Base-by-base conservation (phyloP, 2,329 filamentous ascomycete genomes). In the Xylogone sp. region DNA sequence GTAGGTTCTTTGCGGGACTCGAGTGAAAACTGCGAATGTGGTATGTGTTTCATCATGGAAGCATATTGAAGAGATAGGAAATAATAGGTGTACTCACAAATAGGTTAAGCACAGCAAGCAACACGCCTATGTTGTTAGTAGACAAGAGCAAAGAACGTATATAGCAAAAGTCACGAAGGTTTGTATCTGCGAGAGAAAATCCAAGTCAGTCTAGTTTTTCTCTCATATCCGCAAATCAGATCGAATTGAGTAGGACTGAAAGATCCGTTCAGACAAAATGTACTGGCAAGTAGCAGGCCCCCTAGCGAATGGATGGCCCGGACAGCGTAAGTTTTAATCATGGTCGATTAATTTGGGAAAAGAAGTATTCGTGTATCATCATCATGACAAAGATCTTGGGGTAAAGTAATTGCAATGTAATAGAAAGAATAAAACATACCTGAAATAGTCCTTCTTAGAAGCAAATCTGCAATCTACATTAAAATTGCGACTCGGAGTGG, bases 231-330 rank as follows among this genome's bases (percentile, higher is more conserved):
- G 10, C 34, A 6, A 39, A 16, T 39, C 13, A 16, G 8, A 18
- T 9, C 5, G 13, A 39, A 13, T 39, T 31, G 27, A 31, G 27
- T n/a, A 31, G 27, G n/a, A 39, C n/a, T 39, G 34, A 4, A 31
- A 5, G n/a, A 18, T 39, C 34, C 55, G 57, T 73, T 90, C 87
- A 90, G 87, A 88, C 84, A 84, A 80, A 75, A 72, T 77, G 86
- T 91, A 91, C 88, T 92, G 88, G 88, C 88, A 88, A 91, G 88
- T 91, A 91, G 86, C 88, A 89, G 84, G 83, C 79, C 70, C 67
- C 70, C 76, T 66, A 67, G 24, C 74, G 74, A 68, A 75, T 69
- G 73, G 72, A 73, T 73, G 67, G 75, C 83, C 85, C 84, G 82
- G 76, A 80, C 75, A 86, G 80, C 58, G 58, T 79, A 77, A 75